Base-by-base conservation (phyloP, 257 asterid genomes). In the Vinca minor region DNA sequence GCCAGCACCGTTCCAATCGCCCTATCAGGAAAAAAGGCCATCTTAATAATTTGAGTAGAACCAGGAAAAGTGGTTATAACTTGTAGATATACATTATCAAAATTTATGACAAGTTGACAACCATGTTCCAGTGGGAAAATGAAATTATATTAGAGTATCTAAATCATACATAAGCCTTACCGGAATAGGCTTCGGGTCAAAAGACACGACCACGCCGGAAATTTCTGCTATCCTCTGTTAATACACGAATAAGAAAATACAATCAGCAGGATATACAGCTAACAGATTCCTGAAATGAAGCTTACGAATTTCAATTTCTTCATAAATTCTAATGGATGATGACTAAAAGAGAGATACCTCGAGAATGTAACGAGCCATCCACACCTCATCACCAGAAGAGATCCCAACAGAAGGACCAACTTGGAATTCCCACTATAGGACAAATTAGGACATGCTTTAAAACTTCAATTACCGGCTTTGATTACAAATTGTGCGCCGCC, bases 351-450 rank as follows among this genome's bases (percentile, higher is more conserved):
- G 13, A 23, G 15, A n/a, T 75, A 88, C 96, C 91, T 88, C 94
- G 2, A 88, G 85, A 61, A 88, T 84, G 78, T 85, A 88, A 21
- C 96, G 94, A 47, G 96, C 89, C 63, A 81, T 84, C 96, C 96
- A 88, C 9, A 88, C 15, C 74, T 88, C 77, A 67, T 85, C 96
- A 0, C 82, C 91, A 0, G 96, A 89, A 12, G 94, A 82, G 74
- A 88, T 88, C n/a, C 96, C 96, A 0, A 85, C 82, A 7, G 91
- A 69, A 0, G 96, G 96, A 5, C 96, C 96, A 31, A 88, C 96
- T 82, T 88, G 96, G 56, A 83, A 88, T 56, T 88, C 96, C 96
- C 95, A 87, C 92, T 87, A 62, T 38, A 17, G 57, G 39, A 66
- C 4, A 36, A 38, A 26, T 11, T 21, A 39, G 15, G 47, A 2